phyloP scores from a whole-genome alignment of 345 rosid genomes.

The Balakata baccata region DNA sequence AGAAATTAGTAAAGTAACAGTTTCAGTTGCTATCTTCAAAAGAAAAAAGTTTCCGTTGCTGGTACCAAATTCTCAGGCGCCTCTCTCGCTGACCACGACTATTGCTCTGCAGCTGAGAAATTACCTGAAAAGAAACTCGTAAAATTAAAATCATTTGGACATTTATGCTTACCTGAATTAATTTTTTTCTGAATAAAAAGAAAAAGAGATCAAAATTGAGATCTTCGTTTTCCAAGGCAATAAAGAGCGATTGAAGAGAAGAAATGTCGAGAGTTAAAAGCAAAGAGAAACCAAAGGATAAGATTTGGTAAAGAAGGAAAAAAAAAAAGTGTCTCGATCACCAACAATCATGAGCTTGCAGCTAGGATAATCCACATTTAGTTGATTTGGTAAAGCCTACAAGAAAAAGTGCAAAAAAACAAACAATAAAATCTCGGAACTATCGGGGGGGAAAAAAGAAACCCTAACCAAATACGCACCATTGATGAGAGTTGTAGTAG shows the following conservation, averaged over 20 bases:
- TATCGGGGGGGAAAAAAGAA: neutral
- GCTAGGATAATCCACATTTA: slow-evolving; percentile 48
- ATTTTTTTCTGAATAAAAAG: neutral
- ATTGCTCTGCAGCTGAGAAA: slow-evolving; percentile 36
- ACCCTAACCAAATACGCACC: slow-evolving; percentile 10
- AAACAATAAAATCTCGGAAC: neutral
- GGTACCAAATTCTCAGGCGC: slow-evolving; percentile 78
- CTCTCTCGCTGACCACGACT: slow-evolving; percentile 56
- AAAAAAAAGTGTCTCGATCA: slow-evolving; percentile 54
- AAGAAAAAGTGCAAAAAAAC: neutral
- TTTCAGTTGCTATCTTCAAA: too few relatives aligned
- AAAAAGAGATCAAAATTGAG: neutral
- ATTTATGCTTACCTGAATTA: too few relatives aligned
- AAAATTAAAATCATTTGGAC: too few relatives aligned
- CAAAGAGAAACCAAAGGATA: too few relatives aligned
- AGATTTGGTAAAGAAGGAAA: neutral
- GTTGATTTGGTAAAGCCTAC: slow-evolving; percentile 43
- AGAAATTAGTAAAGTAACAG: neutral
- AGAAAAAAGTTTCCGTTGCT: neutral
- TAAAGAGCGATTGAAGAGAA: too few relatives aligned
- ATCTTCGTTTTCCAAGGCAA: too few relatives aligned
- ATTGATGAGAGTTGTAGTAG: neutral
- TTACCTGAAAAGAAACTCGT: slow-evolving; percentile 32
- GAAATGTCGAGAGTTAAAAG: too few relatives aligned
- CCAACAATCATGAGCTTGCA: slow-evolving; percentile 96